Base-by-base conservation (phyloP, 768 basidiomycete species). In the Hericium rajendrae region DNA sequence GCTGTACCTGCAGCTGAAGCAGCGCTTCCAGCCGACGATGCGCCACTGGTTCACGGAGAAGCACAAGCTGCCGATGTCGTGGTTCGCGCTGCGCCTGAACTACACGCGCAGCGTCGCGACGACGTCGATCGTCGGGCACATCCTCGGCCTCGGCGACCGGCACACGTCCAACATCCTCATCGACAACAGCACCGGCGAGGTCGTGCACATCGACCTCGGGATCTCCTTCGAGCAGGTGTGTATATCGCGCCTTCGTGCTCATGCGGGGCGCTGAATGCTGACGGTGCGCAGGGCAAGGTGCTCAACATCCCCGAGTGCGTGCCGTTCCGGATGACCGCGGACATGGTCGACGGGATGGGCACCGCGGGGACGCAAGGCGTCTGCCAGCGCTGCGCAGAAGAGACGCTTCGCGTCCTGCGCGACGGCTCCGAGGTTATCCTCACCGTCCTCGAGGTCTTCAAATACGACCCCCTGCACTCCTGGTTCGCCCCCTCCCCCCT, bases 371-470 rank as follows among this genome's bases (percentile, higher is more conserved):
- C 92, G 1, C 84, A 91, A 62, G 95, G 95, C 0, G 94, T 97
- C 2, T 99, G 95, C 76, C 86, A 94, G 60, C 82, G 92, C 13
- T 97, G 95, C 66, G 86, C 92, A 1, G 94, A 99, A 71, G 91
- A 98, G 70, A 97, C 94, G 0, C 72, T 99, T 6, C 84, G 94
- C 12, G 95, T 99, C 4, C 74, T 98, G 38, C 81, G 94, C 11
- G 85, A 88, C 40, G 81, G 85, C 10, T 90, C 91, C 0, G 88
- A 85, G 38, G 83, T 95, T 48, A 86, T 99, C 66, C 83, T 94
- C 80, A 97, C 94, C 0, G 88, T 99, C 3, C 77, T 99, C 39
- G 94, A 97, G 66, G 95, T 97, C 13, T 97, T 98, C 82, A 92
- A 90, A 69, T 83, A 95, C 66, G 95, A 99, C 69, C 95, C 97